phyloP scores from a whole-genome alignment of 345 rosid species.

The Kandelia obovata region DNA sequence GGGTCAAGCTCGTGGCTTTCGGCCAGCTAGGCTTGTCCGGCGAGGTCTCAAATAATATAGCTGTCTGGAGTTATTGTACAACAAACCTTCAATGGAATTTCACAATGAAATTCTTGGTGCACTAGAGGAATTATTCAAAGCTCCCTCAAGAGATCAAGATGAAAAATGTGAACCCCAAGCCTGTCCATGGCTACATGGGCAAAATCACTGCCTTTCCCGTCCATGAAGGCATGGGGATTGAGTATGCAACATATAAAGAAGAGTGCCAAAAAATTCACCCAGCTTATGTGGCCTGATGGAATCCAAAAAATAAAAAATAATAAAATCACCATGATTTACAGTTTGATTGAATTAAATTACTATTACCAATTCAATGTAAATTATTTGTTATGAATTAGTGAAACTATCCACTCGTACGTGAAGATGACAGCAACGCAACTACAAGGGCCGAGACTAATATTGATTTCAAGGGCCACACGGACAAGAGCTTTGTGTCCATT shows the following conservation, averaged over 20 bases:
- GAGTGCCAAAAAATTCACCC: constrained; percentile 32
- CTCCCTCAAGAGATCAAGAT: constrained; percentile 37
- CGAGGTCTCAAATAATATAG: constrained; percentile 52
- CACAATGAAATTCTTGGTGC: constrained; percentile 12
- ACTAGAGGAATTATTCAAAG: constrained; percentile 25
- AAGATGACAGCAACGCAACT: constrained; percentile 9
- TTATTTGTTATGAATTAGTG: constrained; percentile 27
- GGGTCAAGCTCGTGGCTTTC: constrained; percentile 41
- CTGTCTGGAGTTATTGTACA: constrained; percentile 43
- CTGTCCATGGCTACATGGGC: constrained; percentile 30
- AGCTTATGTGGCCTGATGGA: constrained; percentile 44
- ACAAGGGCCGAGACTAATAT: no score
- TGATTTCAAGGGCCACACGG: no score
- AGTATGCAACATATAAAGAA: constrained; percentile 20
- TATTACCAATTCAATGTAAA: neutral
- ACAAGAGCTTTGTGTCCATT: no score
- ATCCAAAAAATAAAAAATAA: no score
- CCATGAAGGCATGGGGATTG: constrained; percentile 39
- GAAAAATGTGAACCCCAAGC: constrained; percentile 29
- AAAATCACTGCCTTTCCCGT: constrained; percentile 29
- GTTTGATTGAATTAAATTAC: no score
- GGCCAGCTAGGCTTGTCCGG: constrained; percentile 32
- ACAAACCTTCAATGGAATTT: constrained; percentile 19
- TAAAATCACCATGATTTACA: no score
- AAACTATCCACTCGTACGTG: constrained; percentile 35